Base-by-base conservation (phyloP, 192 early-diverging fungal genomes). In the Linnemannia exigua region DNA sequence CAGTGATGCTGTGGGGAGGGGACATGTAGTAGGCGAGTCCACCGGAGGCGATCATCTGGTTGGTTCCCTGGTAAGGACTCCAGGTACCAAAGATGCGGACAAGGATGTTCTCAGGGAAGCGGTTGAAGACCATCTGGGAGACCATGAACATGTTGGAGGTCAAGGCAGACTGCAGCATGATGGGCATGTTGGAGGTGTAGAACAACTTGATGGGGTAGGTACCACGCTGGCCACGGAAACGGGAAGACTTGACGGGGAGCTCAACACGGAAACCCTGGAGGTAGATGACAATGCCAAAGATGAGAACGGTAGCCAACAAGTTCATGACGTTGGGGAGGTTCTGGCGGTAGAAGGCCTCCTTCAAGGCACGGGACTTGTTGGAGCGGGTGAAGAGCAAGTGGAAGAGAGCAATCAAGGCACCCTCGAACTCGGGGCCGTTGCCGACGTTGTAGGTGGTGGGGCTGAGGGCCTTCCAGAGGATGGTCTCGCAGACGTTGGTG, bases 111-210 rank as follows among this genome's bases (percentile, higher is more conserved):
- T 97, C 95, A 8, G 97, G 97, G 95, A 98, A 99, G 72, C 98
- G 92, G 91, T 96, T 98, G 95, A 96, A 98, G 77, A 99, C 92
- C 88, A 99, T 92, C 93, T 99, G 99, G 35, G 97, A 98, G 89
- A 99, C 97, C 92, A 99, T 96, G 89, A 98, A 99, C 74, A 98
- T 91, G 82, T 99, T 96, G 74, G 97, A 98, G 50, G 97, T 95
- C 77, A 99, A 90, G 52, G 99, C 97, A 41, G 98, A 99, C 90
- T 99, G 98, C 75, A 99, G 95, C 99, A 99, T 99, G 87, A 99
- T 99, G 69, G 99, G 95, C 99, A 99, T 99, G 92, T 99, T 99
- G 82, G 98, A 99, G 47, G 99, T 99, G 93, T 99, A 99, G 91
- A 99, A 99, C 61, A 99, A 91, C 94, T 99, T 99, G 94, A 99